Percentiles rank a stretch among this genome's conserved stretches.
phyloP scores from a whole-genome alignment of 345 rosid genomes.

The Heritiera littoralis region DNA sequence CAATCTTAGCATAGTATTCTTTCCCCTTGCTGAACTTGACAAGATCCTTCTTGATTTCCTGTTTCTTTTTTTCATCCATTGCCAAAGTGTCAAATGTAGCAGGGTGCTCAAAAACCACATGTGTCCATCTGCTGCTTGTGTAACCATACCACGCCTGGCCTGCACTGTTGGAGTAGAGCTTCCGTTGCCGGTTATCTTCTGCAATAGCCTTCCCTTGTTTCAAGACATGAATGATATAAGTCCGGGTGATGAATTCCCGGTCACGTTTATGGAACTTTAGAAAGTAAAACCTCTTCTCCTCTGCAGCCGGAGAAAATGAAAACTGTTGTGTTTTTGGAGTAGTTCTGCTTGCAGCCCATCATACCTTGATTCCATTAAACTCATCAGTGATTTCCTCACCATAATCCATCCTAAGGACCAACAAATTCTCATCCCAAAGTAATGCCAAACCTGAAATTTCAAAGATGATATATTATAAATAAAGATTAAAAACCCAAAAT shows the following conservation, averaged over 20 bases:
- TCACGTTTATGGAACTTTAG: not conserved
- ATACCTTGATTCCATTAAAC: not conserved
- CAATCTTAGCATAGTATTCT: constrained; percentile 6
- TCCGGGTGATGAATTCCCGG: not conserved
- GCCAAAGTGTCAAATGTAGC: constrained; percentile 14
- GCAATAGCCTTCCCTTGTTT: not conserved
- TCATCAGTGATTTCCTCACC: not conserved
- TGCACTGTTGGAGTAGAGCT: constrained; percentile 4
- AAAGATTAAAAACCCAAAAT: too few species aligned
- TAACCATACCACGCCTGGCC: not conserved
- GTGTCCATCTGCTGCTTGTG: not conserved
- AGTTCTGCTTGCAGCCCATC: not conserved
- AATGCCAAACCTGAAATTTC: too few species aligned
- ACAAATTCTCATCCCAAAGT: too few species aligned
- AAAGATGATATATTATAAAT: not conserved
- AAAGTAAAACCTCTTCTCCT: not conserved
- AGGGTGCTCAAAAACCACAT: constrained; percentile 15
- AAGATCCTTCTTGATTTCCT: constrained; percentile 15
- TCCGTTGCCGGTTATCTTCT: not conserved
- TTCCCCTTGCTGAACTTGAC: constrained; percentile 12
- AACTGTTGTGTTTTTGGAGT: not conserved
- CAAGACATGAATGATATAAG: not conserved
- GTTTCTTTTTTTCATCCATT: not conserved
- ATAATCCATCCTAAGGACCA: constrained; percentile 3
- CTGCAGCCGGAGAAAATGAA: not conserved